Evolutionary conservation across 805 yeast species (phyloP), one percentile per base, ranked within the genome.

Genomic region (Candida xyloterini): DNA sequence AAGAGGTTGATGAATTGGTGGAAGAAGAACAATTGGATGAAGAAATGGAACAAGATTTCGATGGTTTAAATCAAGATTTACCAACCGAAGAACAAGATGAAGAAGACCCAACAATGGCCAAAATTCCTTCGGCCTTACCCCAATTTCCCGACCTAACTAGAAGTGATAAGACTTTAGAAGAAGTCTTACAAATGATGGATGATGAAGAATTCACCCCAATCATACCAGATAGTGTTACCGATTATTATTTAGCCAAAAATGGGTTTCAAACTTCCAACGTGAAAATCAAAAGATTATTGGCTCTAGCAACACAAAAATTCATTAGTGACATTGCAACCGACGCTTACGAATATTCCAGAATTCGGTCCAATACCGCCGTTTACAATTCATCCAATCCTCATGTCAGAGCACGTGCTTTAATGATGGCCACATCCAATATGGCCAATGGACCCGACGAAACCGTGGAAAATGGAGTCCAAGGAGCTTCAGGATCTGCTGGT

Each of bases 171-270:
- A 81, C 93, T 0, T 66, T 93, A 38, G 78, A 82, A 51, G 98
- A 93, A 52, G 81, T 93, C 25, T 68, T 93, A 21, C 84, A 82
- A 24, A 70, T 89, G 71, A 83, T 93, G 91, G 95, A 88, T 49
- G 96, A 89, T 43, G 95, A 89, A 47, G 96, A 89, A 43, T 88
- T 82, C 59, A 87, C 96, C 3, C 99, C 99, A 2, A 82, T 91
- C 24, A 93, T 93, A 28, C 99, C 99, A 0, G 98, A 93, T 59
- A 90, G 95, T 0, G 97, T 93, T 9, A 85, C 96, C 0, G 97
- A 91, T 57, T 93, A 89, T 59, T 93, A 91, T 55, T 65, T 91
- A 13, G 48, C 53, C 8, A 82, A 83, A 55, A 83, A 88, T 46
- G 97, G 97, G 27, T 81, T 93, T 53, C 83, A 81, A 43, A 78